Evolutionary conservation across 371 early-diverging fungal genomes (phyloP), one percentile per base, ranked within the genome.

Genomic region (Mucor racemosus): DNA sequence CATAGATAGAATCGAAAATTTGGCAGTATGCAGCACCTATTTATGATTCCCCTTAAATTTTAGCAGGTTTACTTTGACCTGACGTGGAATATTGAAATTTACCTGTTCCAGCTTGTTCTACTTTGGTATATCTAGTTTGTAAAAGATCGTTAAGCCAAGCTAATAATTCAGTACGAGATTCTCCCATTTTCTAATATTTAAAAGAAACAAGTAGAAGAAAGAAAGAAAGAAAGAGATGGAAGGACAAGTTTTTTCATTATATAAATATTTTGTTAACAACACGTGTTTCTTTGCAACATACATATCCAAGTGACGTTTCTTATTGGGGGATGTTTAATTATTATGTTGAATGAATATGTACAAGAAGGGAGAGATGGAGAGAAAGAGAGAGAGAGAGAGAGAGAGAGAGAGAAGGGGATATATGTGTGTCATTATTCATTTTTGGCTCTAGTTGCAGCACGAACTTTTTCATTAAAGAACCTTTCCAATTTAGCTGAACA

Each of bases 91-190:
- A 60, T 19, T 50, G 14, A 40, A 15, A 17, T 5, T 59, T 89
- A 92, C 95, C 95, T 70, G 94, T 89, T 48, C 98, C 97, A 60
- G 92, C 88, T 74, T 97, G 96, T 78, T 98, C 97, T 39, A 98
- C 81, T 74, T 96, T 97, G 64, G 94, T 93, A 78, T 94, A 93
- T 70, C 84, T 92, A 54, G 94, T 79, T 63, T 92, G 92, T 41
- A 94, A 84, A 31, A 97, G 87, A 61, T 94, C 95, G 76, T 97
- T 98, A 62, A 96, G 64, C 98, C 98, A 97, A 42, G 88, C 89
- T 21, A 98, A 74, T 38, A 98, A 86, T 72, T 96, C 97, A 41
- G 85, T 90, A 74, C 97, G 86, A 66, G 91, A 90, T 81, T 92
- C 93, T 53, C 87, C 82, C 94, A 94, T 94, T 50, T 53, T 19